Conservation (phyloP, 129 eudicot species). For the Erigeron canadensis region DNA sequence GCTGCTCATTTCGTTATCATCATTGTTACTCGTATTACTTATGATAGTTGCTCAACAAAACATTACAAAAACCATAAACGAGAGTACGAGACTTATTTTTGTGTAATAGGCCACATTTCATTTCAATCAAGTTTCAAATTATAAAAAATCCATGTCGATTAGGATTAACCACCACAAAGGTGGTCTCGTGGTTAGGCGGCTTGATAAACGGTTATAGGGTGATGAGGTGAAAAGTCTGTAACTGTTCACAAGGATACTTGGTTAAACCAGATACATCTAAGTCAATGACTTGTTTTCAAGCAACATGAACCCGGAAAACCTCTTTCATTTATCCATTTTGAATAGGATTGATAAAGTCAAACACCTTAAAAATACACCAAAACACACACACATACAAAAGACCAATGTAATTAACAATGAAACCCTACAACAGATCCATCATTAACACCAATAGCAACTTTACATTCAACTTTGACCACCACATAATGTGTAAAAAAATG, state of each 20-base stretch:
- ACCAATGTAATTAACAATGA: conserved; percentile 42
- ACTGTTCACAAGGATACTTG: too few species aligned
- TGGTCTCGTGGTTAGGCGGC: too few species aligned
- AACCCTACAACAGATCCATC: conserved; percentile 77
- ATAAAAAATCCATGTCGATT: too few species aligned
- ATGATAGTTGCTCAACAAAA: background rate
- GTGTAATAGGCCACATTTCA: background rate
- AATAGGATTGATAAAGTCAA: background rate
- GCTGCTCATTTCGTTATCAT: too few species aligned
- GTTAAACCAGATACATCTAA: too few species aligned
- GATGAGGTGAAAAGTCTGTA: too few species aligned
- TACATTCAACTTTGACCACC: conserved; percentile 47
- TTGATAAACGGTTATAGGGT: too few species aligned
- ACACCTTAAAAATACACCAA: conserved; percentile 1
- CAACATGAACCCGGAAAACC: too few species aligned
- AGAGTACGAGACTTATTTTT: too few species aligned
- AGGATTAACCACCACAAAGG: too few species aligned
- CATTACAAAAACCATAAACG: background rate
- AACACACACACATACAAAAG: background rate
- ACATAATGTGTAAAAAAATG: conserved; percentile 63
- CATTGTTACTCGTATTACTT: background rate
- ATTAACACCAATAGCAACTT: conserved; percentile 46
- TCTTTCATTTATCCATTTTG: background rate
- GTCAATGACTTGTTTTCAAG: too few species aligned
- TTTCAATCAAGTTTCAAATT: background rate